phyloP scores from a whole-genome alignment of 805 yeast species.

The Torulaspora maleeae region DNA sequence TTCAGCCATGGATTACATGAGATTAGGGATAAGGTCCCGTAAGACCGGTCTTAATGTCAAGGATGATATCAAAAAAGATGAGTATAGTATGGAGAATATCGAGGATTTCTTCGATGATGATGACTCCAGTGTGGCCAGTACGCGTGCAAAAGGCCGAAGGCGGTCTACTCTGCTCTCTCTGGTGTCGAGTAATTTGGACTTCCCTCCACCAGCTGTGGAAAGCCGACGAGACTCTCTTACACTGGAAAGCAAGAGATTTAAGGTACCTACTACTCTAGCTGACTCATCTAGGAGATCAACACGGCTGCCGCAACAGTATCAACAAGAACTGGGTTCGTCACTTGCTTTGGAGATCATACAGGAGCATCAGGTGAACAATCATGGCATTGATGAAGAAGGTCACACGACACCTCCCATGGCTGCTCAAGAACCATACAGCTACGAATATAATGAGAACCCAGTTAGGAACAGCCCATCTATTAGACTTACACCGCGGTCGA shows the following conservation, averaged over 20 bases:
- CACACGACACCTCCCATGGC: not conserved
- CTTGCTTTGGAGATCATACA: constrained; percentile 1
- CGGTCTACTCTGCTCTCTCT: constrained; percentile 18
- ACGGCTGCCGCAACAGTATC: constrained; percentile 2
- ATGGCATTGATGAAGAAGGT: not conserved
- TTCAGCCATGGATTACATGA: constrained; percentile 38
- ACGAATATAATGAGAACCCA: constrained; percentile 6
- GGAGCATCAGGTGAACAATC: constrained; percentile 1
- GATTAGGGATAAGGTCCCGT: constrained; percentile 58
- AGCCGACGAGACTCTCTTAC: constrained; percentile 1
- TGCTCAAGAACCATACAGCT: not conserved
- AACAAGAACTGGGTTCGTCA: constrained; percentile 6
- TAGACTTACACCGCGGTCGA: constrained; percentile 19
- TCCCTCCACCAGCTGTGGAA: not conserved
- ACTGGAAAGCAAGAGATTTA: not conserved
- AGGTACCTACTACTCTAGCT: constrained; percentile 1
- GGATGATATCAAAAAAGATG: constrained; percentile 47
- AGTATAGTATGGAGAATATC: constrained; percentile 61
- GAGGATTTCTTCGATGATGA: constrained; percentile 64
- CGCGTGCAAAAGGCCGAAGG: constrained; percentile 22
- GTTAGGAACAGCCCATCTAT: constrained; percentile 12
- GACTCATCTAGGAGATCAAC: constrained; percentile 1
- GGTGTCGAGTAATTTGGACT: not conserved
- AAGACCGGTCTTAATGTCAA: constrained; percentile 56
- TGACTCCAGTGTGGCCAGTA: constrained; percentile 14